Percentiles rank a stretch among this genome's conserved stretches.
These are phyloP conservation scores for Solanum chiquidenum DNA, from an alignment of 257 asterid species.

Conservation along the genomic window DNA sequence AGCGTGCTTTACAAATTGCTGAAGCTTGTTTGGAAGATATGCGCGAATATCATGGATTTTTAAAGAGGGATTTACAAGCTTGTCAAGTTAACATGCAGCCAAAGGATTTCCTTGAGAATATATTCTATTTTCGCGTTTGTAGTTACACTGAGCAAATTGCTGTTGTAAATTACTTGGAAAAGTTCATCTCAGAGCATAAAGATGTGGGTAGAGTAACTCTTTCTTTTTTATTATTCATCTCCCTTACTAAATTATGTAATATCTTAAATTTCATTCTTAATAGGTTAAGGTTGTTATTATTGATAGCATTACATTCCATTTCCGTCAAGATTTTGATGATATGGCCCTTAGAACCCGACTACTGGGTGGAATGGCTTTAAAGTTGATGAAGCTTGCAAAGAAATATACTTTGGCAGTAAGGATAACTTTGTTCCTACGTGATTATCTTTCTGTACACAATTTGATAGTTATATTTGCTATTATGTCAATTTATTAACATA, in stretches of 20 bases:
- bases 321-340: conserved; percentile 92
- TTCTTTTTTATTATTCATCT: neutral
- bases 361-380: conserved; percentile 79
- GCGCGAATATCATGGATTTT: conserved; percentile 52
- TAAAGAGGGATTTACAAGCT: conserved; percentile 40
- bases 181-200: conserved; percentile 67
- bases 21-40: conserved; percentile 85
- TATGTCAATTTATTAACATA: neutral
- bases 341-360: conserved; percentile 89
- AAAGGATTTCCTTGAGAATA: conserved; percentile 60
- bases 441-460: neutral
- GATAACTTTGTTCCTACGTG: neutral
- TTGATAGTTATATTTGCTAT: neutral
- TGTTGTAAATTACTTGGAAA: conserved; percentile 73
- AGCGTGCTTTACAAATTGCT: conserved; percentile 81
- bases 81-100: conserved; percentile 36
- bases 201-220: conserved; percentile 49
- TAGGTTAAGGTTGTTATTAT: conserved; percentile 77
- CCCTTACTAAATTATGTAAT: neutral
- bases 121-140: conserved; percentile 79
- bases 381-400: conserved; percentile 85
- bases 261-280: neutral
- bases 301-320: conserved; percentile 93
- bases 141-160: conserved; percentile 90
- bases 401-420: conserved; percentile 76